These are phyloP conservation scores for Ceriops zippeliana DNA, from an alignment of 345 rosid genomes.

Conservation along the genomic window DNA sequence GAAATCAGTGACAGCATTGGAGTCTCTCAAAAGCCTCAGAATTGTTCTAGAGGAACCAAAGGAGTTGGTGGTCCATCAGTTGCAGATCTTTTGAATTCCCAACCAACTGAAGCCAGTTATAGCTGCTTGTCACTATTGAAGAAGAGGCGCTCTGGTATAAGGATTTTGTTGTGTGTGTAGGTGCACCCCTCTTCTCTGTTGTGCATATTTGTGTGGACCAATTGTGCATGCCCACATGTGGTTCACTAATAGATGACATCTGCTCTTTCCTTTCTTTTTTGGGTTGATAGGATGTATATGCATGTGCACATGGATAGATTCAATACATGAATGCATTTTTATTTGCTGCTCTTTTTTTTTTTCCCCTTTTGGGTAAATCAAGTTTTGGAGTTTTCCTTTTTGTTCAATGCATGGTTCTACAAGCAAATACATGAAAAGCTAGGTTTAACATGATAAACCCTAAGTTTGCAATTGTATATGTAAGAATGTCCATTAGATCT, in stretches of 20 bases:
- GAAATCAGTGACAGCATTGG: slow-evolving; percentile 46
- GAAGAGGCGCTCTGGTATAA: slow-evolving; percentile 62
- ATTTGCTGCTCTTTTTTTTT: not conserved
- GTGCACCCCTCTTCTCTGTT: slow-evolving; percentile 11
- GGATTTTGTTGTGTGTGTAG: not conserved
- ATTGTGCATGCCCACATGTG: no score
- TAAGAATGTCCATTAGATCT: not conserved
- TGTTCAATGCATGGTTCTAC: not conserved
- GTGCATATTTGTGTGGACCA: no score
- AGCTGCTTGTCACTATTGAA: slow-evolving; percentile 60
- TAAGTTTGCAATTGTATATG: not conserved
- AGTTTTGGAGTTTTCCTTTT: not conserved
- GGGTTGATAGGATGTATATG: no score
- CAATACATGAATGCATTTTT: not conserved
- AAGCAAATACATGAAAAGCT: not conserved
- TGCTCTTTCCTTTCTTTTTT: no score
- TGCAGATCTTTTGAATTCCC: slow-evolving; percentile 62
- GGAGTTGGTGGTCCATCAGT: slow-evolving; percentile 43
- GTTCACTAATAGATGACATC: no score
- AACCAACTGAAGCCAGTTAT: slow-evolving; percentile 45
- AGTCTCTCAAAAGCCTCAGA: slow-evolving; percentile 45
- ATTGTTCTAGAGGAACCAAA: slow-evolving; percentile 47
- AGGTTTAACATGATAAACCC: not conserved
- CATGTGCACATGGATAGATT: not conserved
- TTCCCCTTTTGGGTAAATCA: not conserved